Conservation (phyloP, 116 monocot genomes). For the Trichopus zeylanicus region DNA sequence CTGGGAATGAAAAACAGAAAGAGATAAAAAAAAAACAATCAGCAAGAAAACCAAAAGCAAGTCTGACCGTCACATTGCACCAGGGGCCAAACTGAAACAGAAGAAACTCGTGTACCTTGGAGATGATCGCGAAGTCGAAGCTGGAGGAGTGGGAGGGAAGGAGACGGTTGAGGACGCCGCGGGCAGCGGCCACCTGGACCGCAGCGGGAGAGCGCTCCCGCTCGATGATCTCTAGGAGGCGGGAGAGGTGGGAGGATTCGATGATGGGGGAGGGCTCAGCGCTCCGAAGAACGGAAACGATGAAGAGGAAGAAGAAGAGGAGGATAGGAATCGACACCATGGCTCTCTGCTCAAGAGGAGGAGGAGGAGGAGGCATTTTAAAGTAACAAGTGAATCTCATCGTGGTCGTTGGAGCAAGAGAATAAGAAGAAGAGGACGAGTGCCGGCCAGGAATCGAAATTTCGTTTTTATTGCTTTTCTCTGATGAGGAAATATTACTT, state of each 20-base stretch:
- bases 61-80: neutral
- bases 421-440: neutral
- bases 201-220: constrained; percentile 21
- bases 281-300: neutral
- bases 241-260: constrained; percentile 24
- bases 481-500: too few species aligned
- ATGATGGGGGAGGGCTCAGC: neutral
- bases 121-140: constrained; percentile 40
- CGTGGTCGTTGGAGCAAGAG: neutral
- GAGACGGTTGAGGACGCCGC: constrained; percentile 29
- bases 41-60: neutral
- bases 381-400: neutral
- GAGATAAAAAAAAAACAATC: neutral
- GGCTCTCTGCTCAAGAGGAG: neutral
- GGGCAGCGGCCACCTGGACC: constrained; percentile 31
- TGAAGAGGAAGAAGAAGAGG: constrained; percentile 1
- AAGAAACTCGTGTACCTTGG: constrained; percentile 19
- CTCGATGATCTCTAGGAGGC: constrained; percentile 27
- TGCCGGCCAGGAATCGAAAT: neutral
- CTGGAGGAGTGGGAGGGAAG: constrained; percentile 39
- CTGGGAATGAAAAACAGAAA: constrained; percentile 11
- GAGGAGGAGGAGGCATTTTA: neutral
- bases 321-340: neutral
- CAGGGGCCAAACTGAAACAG: neutral
- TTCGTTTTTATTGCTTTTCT: too few species aligned